phyloP scores from a whole-genome alignment of 768 basidiomycete species.

The Boletus vermiculosoides region DNA sequence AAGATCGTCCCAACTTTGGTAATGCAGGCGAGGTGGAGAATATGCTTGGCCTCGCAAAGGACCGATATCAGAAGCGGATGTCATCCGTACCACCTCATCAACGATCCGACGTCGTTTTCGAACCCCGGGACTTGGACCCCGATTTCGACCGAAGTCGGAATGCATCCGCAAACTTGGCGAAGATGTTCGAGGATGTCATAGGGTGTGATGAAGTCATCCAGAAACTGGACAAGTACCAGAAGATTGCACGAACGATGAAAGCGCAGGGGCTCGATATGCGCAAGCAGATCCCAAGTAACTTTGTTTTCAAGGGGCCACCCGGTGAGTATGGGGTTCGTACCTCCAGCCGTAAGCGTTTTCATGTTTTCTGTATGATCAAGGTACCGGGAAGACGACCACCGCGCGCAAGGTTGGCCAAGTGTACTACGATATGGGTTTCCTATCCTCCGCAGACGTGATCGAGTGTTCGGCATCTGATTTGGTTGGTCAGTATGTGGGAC shows the following conservation, averaged over 20 bases:
- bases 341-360: background rate
- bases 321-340: constrained; percentile 36
- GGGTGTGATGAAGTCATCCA: constrained; percentile 55
- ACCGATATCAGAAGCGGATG: constrained; percentile 43
- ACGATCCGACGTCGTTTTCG: constrained; percentile 32
- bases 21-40: constrained; percentile 68
- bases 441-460: constrained; percentile 49
- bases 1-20: constrained; percentile 58
- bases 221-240: constrained; percentile 52
- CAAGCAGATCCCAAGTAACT: constrained; percentile 58
- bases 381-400: constrained; percentile 63
- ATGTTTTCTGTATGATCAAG: constrained; percentile 29
- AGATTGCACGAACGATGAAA: constrained; percentile 45
- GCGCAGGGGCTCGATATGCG: constrained; percentile 41
- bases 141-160: constrained; percentile 50
- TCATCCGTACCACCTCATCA: constrained; percentile 19
- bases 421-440: constrained; percentile 62
- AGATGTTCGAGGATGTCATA: constrained; percentile 62
- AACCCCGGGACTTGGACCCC: constrained; percentile 59
- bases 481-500: constrained; percentile 67
- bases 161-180: constrained; percentile 49
- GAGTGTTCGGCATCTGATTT: constrained; percentile 73
- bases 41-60: constrained; percentile 50
- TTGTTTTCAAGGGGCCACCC: constrained; percentile 73
- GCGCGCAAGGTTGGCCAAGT: constrained; percentile 63